Base-by-base conservation (phyloP, 495 filamentous ascomycete genomes). In the Aspergillus nidulans region DNA sequence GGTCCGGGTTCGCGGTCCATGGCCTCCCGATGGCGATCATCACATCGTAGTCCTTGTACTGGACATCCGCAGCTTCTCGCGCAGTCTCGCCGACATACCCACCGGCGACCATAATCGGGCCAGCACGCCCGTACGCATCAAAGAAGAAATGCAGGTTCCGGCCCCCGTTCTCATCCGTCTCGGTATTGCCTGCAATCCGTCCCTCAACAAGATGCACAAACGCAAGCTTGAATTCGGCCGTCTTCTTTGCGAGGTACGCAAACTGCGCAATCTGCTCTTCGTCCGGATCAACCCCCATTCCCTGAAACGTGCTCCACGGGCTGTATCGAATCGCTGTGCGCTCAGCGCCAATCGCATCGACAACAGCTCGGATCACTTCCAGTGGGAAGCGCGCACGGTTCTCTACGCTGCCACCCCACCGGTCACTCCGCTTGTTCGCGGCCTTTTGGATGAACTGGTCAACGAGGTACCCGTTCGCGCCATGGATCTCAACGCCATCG, bases 401-500 rank as follows among this genome's bases (percentile, higher is more conserved):
- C 73, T 89, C 86, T 20, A 89, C 67, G 57, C 79, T 84, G 7
- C 88, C 87, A 16, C 88, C 88, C 67, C 82, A 91, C 16, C 55
- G 40, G 63, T 91, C 88, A 4, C 75, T 82, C 6, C 88, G 78
- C 62, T 77, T 60, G 67, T 91, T 91, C 52, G 60, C 67, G 18
- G 59, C 70, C 56, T 83, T 81, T 63, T 87, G 85, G 2, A 73
- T 68, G 67, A 91, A 91, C 69, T 91, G 87, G 60, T 91, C 85
- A 42, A 89, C 69, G 28, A 91, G 70, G 61, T 88, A 90, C 13
- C 87, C 88, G 59, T 91, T 90, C 12, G 85, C 85, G 21, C 76
- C 82, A 66, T 90, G 86, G 49, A 89, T 72, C 73, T 91, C 87
- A 3, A 91, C 85, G 15, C 84, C 86, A 62, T 90, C 87, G 56